Evolutionary conservation across 106 monocot species (phyloP).

Genomic region (Dendrobium huoshanense): DNA sequence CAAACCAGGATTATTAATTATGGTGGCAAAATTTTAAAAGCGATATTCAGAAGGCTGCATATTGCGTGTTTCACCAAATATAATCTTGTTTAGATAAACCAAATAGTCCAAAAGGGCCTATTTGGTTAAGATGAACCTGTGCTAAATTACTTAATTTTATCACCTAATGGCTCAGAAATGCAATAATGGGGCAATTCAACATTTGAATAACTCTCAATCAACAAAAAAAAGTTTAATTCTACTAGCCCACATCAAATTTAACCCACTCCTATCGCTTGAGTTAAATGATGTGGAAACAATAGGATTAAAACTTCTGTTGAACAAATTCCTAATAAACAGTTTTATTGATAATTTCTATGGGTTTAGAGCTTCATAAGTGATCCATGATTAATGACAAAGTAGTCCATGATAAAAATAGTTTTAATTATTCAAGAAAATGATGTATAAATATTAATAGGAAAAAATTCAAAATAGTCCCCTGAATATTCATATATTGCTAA

Average conservation of each 20-base stretch:
- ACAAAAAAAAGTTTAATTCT: background rate
- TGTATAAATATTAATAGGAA: too few species aligned
- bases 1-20: background rate
- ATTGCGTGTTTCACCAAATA: background rate
- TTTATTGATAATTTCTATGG: too few species aligned
- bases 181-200: background rate
- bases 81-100: background rate
- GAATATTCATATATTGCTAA: too few species aligned
- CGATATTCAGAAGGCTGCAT: background rate
- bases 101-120: background rate
- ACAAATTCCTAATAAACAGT: too few species aligned
- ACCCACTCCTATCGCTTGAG: background rate
- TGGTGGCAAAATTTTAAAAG: background rate
- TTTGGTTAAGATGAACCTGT: background rate
- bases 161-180: background rate
- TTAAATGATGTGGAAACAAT: background rate
- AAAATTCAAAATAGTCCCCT: too few species aligned
- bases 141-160: background rate
- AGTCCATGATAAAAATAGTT: too few species aligned
- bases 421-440: too few species aligned
- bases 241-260: background rate
- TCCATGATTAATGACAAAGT: too few species aligned
- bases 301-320: background rate
- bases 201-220: background rate
- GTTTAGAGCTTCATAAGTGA: too few species aligned